Evolutionary conservation across 2,329 filamentous ascomycete species (phyloP), one percentile per base, ranked within the genome.

Genomic region (Colletotrichum sp.): DNA sequence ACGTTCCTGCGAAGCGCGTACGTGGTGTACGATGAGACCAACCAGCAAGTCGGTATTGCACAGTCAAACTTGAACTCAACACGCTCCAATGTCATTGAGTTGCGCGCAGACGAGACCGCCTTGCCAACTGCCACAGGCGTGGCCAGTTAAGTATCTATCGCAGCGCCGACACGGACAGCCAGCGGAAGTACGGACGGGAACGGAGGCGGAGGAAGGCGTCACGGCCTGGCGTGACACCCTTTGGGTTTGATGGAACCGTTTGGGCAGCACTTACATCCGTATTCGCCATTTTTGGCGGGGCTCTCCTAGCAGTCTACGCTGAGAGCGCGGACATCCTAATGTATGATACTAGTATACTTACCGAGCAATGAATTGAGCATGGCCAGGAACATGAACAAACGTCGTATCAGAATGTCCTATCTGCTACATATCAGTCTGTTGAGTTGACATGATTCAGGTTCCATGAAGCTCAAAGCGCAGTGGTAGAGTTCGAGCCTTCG

Each of bases 1-100:
- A 94, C 94, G 0, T 96, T 96, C 82, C 86, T 96, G 68, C 89
- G 94, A 63, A 93, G 92, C 39, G 94, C 94, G 0, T 96, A 96
- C 79, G 90, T 95, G 11, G 94, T 96, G 8, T 95, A 94, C 81
- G 93, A 95, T 81, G 87, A 95, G 34, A 90, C 87, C 22, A 94
- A 94, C 82, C 92, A 94, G 81, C 88, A 94, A 83, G 92, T 95
- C 78, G 93, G 91, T 4, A 84, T 95, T 34, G 94, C 77, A 0
- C 89, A 89, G 83, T 86, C 90, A 65, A 90, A 89, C 77, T 80
- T 89, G 69, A 88, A 89, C 80, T 83, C 83, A 75, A 86, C 85
- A 34, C 80, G 82, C 27, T 85, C 83, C 63, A 85, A 86, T 74
- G 79, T 91, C 25, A 80, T 90, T 52, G 87, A 88, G 79, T 86